These are phyloP conservation scores for Monilinia aucupariae DNA, from an alignment of 2,329 filamentous ascomycete species.

Conservation along the genomic window DNA sequence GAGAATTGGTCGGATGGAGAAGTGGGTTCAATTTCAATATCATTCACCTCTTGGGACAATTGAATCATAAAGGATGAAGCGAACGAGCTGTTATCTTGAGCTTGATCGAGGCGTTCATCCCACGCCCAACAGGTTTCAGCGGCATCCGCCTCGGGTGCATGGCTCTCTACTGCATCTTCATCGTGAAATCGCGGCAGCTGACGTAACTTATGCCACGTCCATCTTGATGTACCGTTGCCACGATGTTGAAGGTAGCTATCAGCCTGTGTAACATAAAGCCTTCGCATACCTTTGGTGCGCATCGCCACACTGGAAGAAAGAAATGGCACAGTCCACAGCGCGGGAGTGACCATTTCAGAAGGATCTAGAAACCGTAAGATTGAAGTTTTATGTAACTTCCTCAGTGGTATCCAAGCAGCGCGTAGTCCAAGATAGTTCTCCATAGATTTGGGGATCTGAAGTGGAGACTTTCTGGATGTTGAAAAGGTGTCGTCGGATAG, in stretches of 20 bases:
- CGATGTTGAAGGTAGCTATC: conserved; percentile 67
- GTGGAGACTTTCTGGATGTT: conserved; percentile 21
- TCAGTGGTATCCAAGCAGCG: conserved; percentile 67
- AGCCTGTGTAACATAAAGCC: conserved; percentile 70
- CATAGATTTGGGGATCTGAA: conserved; percentile 23
- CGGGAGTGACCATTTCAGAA: conserved; percentile 67
- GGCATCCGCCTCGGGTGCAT: conserved; percentile 56
- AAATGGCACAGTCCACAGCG: conserved; percentile 66
- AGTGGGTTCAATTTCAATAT: conserved; percentile 21
- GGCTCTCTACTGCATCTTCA: conserved; percentile 39
- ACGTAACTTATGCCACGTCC: conserved; percentile 67
- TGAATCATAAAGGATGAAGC: conserved; percentile 41
- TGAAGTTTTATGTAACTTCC: conserved; percentile 70
- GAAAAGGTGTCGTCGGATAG: conserved; percentile 29
- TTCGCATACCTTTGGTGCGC: conserved; percentile 55
- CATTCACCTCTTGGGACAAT: conserved; percentile 37
- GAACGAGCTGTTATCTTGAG: conserved; percentile 31
- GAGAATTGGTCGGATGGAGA: conserved; percentile 34
- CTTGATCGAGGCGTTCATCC: conserved; percentile 39
- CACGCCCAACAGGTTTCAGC: conserved; percentile 63
- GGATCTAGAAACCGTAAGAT: conserved; percentile 65
- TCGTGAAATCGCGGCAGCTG: conserved; percentile 56
- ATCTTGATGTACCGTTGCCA: conserved; percentile 39
- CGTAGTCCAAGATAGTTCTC: conserved; percentile 47
- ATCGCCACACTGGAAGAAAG: conserved; percentile 67